Conservation (phyloP, 495 filamentous ascomycete genomes). For the Xylaria telfairii region DNA sequence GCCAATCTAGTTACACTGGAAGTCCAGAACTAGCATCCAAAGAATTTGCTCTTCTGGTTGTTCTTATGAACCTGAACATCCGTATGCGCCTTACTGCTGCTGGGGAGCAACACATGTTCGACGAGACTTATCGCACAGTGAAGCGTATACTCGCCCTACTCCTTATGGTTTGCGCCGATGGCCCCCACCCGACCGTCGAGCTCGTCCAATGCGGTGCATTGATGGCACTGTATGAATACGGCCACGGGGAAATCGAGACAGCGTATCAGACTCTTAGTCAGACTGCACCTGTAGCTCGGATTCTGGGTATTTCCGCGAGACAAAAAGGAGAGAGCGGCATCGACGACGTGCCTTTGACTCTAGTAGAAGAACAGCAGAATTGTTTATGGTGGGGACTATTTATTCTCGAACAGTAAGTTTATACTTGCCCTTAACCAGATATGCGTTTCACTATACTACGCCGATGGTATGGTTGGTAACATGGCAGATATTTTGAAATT, state of each 20-base stretch:
- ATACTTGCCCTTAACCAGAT: not conserved
- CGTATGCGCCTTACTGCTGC: constrained; percentile 37
- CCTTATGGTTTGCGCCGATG: constrained; percentile 33
- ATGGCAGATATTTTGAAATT: not conserved
- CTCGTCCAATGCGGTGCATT: constrained; percentile 39
- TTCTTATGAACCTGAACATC: constrained; percentile 39
- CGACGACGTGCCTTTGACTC: constrained; percentile 27
- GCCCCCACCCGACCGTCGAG: constrained; percentile 33
- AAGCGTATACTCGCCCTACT: constrained; percentile 37
- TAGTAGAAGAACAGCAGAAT: constrained; percentile 38
- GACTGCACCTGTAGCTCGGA: constrained; percentile 29
- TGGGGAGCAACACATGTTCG: constrained; percentile 40
- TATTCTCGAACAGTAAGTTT: constrained; percentile 43
- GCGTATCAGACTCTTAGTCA: constrained; percentile 42
- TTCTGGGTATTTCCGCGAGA: constrained; percentile 31
- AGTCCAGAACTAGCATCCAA: constrained; percentile 29
- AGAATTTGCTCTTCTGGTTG: constrained; percentile 36
- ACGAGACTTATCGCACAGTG: constrained; percentile 37
- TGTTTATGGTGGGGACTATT: constrained; percentile 44
- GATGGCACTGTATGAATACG: constrained; percentile 43
- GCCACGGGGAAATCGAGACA: constrained; percentile 37
- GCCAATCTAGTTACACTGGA: not conserved
- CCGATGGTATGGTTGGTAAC: not conserved
- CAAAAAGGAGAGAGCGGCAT: constrained; percentile 24
- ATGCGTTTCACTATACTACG: not conserved